Evolutionary conservation across 495 filamentous ascomycete genomes (phyloP).

Genomic region (Talaromyces stipitatus): DNA sequence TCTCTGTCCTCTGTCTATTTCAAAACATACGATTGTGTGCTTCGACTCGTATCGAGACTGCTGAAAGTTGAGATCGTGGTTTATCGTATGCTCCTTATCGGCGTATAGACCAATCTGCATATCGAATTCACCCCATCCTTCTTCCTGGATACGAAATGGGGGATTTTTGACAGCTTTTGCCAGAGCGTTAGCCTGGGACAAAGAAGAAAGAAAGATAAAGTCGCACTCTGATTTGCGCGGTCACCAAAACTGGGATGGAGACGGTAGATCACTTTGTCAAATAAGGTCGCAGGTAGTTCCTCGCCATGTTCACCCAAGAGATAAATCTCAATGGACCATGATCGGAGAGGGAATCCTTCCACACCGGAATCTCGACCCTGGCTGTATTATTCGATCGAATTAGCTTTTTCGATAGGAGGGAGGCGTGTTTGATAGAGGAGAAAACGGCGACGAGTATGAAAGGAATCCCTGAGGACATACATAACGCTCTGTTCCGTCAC

Average conservation of each 20-base stretch:
- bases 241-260: constrained; percentile 90
- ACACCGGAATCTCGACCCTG: constrained; percentile 59
- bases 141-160: constrained; percentile 83
- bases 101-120: constrained; percentile 76
- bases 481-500: constrained; percentile 83
- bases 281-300: constrained; percentile 69
- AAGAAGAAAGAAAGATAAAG: neutral
- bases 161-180: constrained; percentile 64
- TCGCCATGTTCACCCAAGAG: constrained; percentile 53
- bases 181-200: neutral
- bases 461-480: constrained; percentile 45
- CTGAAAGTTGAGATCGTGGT: constrained; percentile 90
- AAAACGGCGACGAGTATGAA: constrained; percentile 7
- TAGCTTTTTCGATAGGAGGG: neutral
- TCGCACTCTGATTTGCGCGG: constrained; percentile 69
- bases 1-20: neutral
- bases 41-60: constrained; percentile 73
- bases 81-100: constrained; percentile 76
- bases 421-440: neutral
- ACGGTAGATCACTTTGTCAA: constrained; percentile 86
- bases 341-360: constrained; percentile 86
- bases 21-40: constrained; percentile 66
- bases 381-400: constrained; percentile 17
- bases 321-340: constrained; percentile 56
- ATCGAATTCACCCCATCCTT: constrained; percentile 99